A percentile compares a stretch with the other conserved stretches of the same genome.
These are phyloP conservation scores for Eutrema heterophyllum DNA, from an alignment of 345 rosid species.

Conservation along the genomic window DNA sequence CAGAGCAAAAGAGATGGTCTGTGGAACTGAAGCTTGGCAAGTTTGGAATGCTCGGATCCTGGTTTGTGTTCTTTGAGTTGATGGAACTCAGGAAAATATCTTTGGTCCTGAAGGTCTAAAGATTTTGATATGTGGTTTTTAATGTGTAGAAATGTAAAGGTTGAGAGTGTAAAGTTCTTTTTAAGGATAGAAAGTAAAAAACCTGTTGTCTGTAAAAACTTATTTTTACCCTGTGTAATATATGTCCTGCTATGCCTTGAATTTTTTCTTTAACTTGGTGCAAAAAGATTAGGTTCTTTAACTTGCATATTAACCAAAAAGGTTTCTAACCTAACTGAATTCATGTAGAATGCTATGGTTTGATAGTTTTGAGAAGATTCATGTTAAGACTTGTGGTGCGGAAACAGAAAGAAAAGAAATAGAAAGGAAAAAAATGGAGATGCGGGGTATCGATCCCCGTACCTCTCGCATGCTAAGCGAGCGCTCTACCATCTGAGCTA, in stretches of 20 bases:
- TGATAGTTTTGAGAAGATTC: too few relatives aligned
- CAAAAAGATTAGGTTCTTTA: too few relatives aligned
- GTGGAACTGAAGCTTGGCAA: constrained; percentile 4
- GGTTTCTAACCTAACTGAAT: too few relatives aligned
- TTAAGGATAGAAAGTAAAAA: neutral
- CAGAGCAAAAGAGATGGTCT: constrained; percentile 15
- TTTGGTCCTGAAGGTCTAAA: constrained; percentile 27
- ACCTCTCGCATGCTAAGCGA: constrained; percentile 93
- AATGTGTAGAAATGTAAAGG: constrained; percentile 21
- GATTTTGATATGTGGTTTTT: constrained; percentile 16
- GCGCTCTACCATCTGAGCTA: constrained; percentile 95
- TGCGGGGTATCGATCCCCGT: constrained; percentile 86
- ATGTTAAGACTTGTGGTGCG: too few relatives aligned
- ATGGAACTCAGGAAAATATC: constrained; percentile 4
- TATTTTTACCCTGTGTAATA: constrained; percentile 1
- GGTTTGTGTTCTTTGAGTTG: constrained; percentile 21
- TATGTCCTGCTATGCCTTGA: neutral
- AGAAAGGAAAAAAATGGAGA: constrained; percentile 47
- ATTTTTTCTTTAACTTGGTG: neutral
- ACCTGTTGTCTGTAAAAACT: constrained; percentile 5
- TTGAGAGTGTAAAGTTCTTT: constrained; percentile 26
- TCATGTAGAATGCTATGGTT: too few relatives aligned
- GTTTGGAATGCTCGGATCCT: neutral
- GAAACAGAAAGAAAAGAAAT: too few relatives aligned
- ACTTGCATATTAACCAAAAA: too few relatives aligned